Conservation (phyloP, 164 flowering plant genomes). For the Cinnamomum micranthum region DNA sequence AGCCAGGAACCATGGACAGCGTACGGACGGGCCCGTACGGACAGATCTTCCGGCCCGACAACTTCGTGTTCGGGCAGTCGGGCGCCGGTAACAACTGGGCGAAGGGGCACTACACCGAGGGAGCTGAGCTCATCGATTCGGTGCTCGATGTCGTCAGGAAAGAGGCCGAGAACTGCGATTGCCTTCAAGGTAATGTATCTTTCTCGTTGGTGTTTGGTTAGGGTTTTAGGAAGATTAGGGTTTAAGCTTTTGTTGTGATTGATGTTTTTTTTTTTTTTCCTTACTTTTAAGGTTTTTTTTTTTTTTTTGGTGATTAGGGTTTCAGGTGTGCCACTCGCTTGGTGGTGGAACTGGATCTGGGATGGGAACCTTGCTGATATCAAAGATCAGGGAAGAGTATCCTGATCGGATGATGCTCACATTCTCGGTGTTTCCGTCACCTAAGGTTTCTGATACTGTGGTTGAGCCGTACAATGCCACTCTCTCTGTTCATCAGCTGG, state of each 20-base stretch:
- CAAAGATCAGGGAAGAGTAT: slow-evolving; percentile 63
- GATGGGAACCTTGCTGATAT: slow-evolving; percentile 60
- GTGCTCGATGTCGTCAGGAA: slow-evolving; percentile 63
- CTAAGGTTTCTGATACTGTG: slow-evolving; percentile 66
- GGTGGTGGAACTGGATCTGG: slow-evolving; percentile 79
- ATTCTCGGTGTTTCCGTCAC: slow-evolving; percentile 69
- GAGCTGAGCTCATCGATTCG: slow-evolving; percentile 24
- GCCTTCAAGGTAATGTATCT: slow-evolving; percentile 15
- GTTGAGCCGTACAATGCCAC: slow-evolving; percentile 78
- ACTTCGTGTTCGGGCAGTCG: slow-evolving; percentile 19
- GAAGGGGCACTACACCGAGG: slow-evolving; percentile 22
- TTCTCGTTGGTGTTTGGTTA: background rate
- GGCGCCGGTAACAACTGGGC: slow-evolving; percentile 25
- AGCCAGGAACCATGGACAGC: slow-evolving; percentile 58
- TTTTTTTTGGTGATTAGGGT: slow-evolving; percentile 30
- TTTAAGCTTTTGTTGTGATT: no score
- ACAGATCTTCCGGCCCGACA: slow-evolving; percentile 21
- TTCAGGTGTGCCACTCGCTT: slow-evolving; percentile 68
- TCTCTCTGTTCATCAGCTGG: slow-evolving; percentile 69
- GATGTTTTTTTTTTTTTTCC: background rate
- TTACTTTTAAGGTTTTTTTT: background rate
- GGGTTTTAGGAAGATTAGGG: background rate
- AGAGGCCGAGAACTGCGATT: slow-evolving; percentile 38
- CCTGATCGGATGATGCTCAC: slow-evolving; percentile 76
- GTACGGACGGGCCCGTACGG: slow-evolving; percentile 51